phyloP scores from a whole-genome alignment of 2,329 filamentous ascomycete genomes.

The Cladosporium velox region DNA sequence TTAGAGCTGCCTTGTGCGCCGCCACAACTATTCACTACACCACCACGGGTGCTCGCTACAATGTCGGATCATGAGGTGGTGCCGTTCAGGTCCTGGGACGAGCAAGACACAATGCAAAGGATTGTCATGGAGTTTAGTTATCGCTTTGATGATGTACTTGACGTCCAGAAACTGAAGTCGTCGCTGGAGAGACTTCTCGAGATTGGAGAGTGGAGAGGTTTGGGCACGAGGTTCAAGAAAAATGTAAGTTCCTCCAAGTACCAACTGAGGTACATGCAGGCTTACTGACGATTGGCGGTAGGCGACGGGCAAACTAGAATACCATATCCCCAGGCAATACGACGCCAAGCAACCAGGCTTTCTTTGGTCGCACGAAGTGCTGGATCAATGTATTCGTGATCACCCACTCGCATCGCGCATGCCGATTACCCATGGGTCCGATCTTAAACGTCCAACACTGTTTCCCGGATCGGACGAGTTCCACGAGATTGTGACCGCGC shows the following conservation, averaged over 20 bases:
- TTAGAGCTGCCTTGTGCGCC: not conserved
- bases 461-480: not conserved
- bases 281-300: not conserved
- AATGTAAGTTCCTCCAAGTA: conserved; percentile 14
- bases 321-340: conserved; percentile 24
- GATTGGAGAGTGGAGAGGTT: conserved; percentile 21
- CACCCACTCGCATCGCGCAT: conserved; percentile 23
- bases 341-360: conserved; percentile 24
- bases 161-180: conserved; percentile 21
- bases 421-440: not conserved
- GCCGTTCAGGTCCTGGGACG: conserved; percentile 10
- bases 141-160: conserved; percentile 26
- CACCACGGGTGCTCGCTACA: not conserved
- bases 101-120: not conserved
- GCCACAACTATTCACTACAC: not conserved
- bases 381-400: conserved; percentile 20
- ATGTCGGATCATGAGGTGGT: conserved; percentile 6
- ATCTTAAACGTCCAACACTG: not conserved
- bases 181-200: conserved; percentile 23
- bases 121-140: conserved; percentile 24
- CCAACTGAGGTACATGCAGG: not conserved
- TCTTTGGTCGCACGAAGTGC: conserved; percentile 18
- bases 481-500: conserved; percentile 16
- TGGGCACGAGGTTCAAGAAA: conserved; percentile 21
- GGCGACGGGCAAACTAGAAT: conserved; percentile 21